A percentile compares a stretch with the other conserved stretches of the same genome.
Conservation (phyloP, 2,329 filamentous ascomycete genomes). For the Cladosporium sphaerospermum region DNA sequence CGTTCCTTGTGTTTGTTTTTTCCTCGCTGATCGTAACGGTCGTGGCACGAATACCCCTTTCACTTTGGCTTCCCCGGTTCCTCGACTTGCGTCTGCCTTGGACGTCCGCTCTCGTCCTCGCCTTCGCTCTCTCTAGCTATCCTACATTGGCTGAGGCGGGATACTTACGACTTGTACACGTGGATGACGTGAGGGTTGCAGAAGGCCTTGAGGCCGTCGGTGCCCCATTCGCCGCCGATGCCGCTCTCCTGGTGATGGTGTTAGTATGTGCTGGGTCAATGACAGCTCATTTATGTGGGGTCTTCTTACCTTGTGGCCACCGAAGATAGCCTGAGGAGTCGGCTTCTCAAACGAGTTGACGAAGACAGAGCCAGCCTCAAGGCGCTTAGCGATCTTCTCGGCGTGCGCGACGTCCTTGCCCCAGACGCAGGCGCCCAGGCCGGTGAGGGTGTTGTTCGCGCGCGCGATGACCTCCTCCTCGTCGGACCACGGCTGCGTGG, state of each 20-base stretch:
- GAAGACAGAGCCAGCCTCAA: conserved; percentile 52
- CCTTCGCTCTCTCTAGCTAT: background rate
- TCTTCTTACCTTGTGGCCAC: conserved; percentile 58
- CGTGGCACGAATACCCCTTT: too few species aligned
- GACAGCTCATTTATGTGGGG: conserved; percentile 53
- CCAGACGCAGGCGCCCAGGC: conserved; percentile 52
- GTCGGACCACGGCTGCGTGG: conserved; percentile 39
- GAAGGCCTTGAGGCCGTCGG: conserved; percentile 40
- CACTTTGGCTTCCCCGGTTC: too few species aligned
- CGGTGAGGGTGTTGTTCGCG: conserved; percentile 45
- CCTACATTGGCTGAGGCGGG: background rate
- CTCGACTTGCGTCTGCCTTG: too few species aligned
- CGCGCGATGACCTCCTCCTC: conserved; percentile 43
- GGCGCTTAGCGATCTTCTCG: conserved; percentile 39
- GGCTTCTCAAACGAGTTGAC: conserved; percentile 48
- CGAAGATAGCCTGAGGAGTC: conserved; percentile 51
- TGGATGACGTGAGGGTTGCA: conserved; percentile 44
- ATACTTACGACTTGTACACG: conserved; percentile 35
- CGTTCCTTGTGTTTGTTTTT: too few species aligned
- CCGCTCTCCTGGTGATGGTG: conserved; percentile 59
- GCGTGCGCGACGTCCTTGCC: conserved; percentile 44
- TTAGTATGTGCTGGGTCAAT: background rate
- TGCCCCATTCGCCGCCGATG: conserved; percentile 50
- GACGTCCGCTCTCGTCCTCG: background rate
- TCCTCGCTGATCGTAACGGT: too few species aligned